phyloP scores from a whole-genome alignment of 371 early-diverging fungal species.

The Mucor indicus region DNA sequence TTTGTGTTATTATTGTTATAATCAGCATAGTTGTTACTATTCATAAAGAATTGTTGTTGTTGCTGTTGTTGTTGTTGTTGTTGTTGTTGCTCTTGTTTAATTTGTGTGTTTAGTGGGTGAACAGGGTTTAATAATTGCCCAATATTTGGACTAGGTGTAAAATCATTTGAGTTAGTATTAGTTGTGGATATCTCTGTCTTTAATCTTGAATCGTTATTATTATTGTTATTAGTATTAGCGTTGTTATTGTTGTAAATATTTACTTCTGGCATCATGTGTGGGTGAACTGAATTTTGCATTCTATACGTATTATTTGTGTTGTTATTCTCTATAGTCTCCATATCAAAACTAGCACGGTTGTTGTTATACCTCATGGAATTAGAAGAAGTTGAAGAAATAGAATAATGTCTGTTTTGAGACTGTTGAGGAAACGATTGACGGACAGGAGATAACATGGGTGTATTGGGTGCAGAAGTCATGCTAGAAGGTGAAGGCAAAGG shows the following conservation, averaged over 20 bases:
- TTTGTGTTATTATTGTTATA: too few species aligned
- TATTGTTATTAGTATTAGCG: too few species aligned
- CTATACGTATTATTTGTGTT: not conserved
- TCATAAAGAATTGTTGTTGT: constrained; percentile 5
- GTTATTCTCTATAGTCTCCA: constrained; percentile 1
- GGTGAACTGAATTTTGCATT: constrained; percentile 12
- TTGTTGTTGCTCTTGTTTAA: not conserved
- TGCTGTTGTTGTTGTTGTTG: constrained; percentile 4
- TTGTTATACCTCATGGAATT: constrained; percentile 11
- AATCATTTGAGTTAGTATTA: constrained; percentile 1
- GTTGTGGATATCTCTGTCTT: constrained; percentile 5
- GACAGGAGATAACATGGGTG: constrained; percentile 41
- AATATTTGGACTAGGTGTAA: constrained; percentile 33
- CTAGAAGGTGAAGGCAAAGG: constrained; percentile 37
- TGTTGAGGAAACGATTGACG: constrained; percentile 25
- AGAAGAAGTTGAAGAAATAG: constrained; percentile 19
- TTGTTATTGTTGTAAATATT: constrained; percentile 10
- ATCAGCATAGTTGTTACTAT: too few species aligned
- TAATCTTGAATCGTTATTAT: not conserved
- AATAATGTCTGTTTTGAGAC: constrained; percentile 24
- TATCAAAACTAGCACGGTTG: constrained; percentile 18
- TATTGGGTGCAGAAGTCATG: constrained; percentile 36
- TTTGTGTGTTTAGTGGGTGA: constrained; percentile 23
- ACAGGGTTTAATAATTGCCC: constrained; percentile 42
- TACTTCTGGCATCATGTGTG: constrained; percentile 23